Percentiles rank a stretch among this genome's conserved stretches.
Evolutionary conservation across 768 basidiomycete species (phyloP).

Genomic region (Mycena rebaudengoi): DNA sequence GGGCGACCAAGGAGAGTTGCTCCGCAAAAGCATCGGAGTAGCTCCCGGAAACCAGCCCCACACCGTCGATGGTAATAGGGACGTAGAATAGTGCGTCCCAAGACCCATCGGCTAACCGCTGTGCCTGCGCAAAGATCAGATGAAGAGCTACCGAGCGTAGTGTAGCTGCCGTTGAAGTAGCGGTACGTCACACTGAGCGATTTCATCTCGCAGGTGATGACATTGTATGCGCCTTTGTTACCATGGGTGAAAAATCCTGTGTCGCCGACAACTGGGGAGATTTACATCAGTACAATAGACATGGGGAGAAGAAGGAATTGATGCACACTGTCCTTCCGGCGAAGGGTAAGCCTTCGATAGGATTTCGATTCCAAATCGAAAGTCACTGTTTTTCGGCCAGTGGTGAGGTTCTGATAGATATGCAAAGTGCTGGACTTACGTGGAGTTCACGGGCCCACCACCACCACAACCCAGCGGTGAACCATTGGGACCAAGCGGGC

Average conservation of each 20-base stretch:
- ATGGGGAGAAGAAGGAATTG: not conserved
- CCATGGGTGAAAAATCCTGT: not conserved
- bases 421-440: not conserved
- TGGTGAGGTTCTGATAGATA: not conserved
- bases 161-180: not conserved
- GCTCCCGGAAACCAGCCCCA: not conserved
- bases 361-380: not conserved
- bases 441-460: not conserved
- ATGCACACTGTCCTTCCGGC: too few species aligned
- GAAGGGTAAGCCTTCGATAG: not conserved
- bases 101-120: not conserved
- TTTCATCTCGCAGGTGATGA: not conserved
- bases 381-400: not conserved
- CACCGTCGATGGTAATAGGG: not conserved
- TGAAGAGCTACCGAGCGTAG: not conserved
- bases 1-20: not conserved
- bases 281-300: not conserved
- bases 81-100: not conserved
- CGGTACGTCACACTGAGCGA: not conserved
- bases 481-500: not conserved
- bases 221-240: not conserved
- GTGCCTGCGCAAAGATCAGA: not conserved
- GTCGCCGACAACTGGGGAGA: not conserved
- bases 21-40: not conserved
- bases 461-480: not conserved